Evolutionary conservation across 257 asterid genomes (phyloP), one percentile per base, ranked within the genome.

Genomic region (Solanum commersonii): DNA sequence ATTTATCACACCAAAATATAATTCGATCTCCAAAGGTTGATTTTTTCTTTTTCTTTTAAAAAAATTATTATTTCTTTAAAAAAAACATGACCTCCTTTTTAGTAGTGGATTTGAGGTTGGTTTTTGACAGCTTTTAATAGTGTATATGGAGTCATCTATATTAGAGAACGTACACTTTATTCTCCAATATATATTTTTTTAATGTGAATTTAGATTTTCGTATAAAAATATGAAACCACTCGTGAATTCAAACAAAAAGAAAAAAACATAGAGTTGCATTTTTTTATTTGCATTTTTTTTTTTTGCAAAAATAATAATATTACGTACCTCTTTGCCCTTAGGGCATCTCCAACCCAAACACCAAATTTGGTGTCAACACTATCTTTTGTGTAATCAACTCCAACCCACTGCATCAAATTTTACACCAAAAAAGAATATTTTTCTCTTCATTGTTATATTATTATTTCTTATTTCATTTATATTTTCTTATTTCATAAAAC

Each of bases 121-220:
- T 18, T 56, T 52, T 56, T 56, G 65, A 56, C 4, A 2, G 10
- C 22, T 18, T 20, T 56, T 20, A 18, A 23, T 8, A 22, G 13
- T 60, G 68, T 9, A 8, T 11, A 27, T 67, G 2, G 0, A 67
- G 13, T 67, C 73, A 0, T 25, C 4, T 67, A n/a, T 25, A 68
- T 12, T 68, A 31, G 1, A 8, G 14, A 71, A 22, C 4, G 12
- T 40, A 40, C 0, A 15, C 3, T 71, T 71, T 71, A 31, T 71
- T 7, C 1, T 15, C 0, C 3, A 15, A 31, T 8, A 0, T 29
- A 3, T 1, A 31, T 15, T 0, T 15, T 31, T 29, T 31, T 6
- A 16, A 71, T 2, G 20, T 71, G 5, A 71, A 71, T 31, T 71
- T 15, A 16, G 7, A 71, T 71, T 13, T 31, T 31, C 6, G 5